Evolutionary conservation across 1,139 yeast species (phyloP).

Genomic region (Wickerhamomyces sp.): DNA sequence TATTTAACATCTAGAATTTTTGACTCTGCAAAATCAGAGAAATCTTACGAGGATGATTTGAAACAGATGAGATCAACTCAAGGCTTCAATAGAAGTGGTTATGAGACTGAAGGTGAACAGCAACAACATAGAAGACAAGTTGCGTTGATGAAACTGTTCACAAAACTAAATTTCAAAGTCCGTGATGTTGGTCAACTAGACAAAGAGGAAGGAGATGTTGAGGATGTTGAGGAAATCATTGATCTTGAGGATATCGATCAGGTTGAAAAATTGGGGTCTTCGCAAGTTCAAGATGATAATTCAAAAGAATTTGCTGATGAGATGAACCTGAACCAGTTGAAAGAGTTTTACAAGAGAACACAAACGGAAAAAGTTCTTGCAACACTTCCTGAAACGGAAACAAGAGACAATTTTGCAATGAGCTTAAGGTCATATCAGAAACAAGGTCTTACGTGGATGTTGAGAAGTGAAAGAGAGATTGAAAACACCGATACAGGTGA

Average conservation of each 20-base stretch:
- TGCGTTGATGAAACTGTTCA: conserved; percentile 54
- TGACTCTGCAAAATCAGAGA: conserved; percentile 17
- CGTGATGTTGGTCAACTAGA: too few species aligned
- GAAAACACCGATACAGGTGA: conserved; percentile 43
- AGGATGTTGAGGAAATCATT: conserved; percentile 69
- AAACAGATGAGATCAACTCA: conserved; percentile 17
- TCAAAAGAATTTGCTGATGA: conserved; percentile 26
- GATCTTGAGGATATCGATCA: conserved; percentile 75
- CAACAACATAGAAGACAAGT: conserved; percentile 48
- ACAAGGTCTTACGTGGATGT: conserved; percentile 91
- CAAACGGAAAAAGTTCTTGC: conserved; percentile 59
- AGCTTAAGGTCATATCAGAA: conserved; percentile 74
- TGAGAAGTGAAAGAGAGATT: conserved; percentile 72
- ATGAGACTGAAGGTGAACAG: conserved; percentile 53
- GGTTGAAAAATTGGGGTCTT: conserved; percentile 31
- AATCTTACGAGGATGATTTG: conserved; percentile 11
- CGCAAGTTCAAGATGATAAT: conserved; percentile 1
- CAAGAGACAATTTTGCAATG: conserved; percentile 56
- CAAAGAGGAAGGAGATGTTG: conserved; percentile 22
- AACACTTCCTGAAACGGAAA: conserved; percentile 73
- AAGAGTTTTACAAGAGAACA: conserved; percentile 65
- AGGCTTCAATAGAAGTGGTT: conserved; percentile 12
- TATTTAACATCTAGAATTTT: conserved; percentile 53
- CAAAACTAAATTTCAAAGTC: conserved; percentile 34
- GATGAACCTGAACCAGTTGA: conserved; percentile 66